Conservation (phyloP, 495 filamentous ascomycete species). For the Penicillium angulare region DNA sequence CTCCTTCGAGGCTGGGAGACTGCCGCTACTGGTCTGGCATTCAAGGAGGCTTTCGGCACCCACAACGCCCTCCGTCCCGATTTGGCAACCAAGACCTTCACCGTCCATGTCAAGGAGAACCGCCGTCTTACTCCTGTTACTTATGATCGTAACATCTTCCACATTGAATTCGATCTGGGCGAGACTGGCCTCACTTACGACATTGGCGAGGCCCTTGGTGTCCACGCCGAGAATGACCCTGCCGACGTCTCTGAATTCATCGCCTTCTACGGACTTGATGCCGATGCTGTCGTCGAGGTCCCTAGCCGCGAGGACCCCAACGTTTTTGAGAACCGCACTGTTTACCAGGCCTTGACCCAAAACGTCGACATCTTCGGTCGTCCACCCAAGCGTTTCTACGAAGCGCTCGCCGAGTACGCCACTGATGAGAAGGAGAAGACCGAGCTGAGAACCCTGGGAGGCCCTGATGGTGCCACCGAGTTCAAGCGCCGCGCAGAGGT, state of each 20-base stretch:
- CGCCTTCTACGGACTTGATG: slow-evolving; percentile 77
- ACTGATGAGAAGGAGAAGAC: slow-evolving; percentile 78
- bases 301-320: slow-evolving; percentile 78
- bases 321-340: slow-evolving; percentile 83
- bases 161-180: slow-evolving; percentile 97
- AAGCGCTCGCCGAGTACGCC: slow-evolving; percentile 83
- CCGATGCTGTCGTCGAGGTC: slow-evolving; percentile 82
- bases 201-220: slow-evolving; percentile 96
- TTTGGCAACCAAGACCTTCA: slow-evolving; percentile 77
- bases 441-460: slow-evolving; percentile 70
- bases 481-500: slow-evolving; percentile 95
- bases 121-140: slow-evolving; percentile 81
- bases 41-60: slow-evolving; percentile 91
- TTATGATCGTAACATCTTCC: slow-evolving; percentile 99
- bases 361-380: slow-evolving; percentile 97
- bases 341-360: slow-evolving; percentile 88
- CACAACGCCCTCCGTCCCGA: slow-evolving; percentile 77
- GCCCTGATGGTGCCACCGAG: slow-evolving; percentile 82
- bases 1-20: slow-evolving; percentile 74
- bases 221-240: slow-evolving; percentile 90
- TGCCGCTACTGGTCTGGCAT: slow-evolving; percentile 81
- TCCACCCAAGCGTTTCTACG: slow-evolving; percentile 96
- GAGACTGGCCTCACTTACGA: slow-evolving; percentile 88
- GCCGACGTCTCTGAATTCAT: slow-evolving; percentile 82
- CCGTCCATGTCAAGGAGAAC: slow-evolving; percentile 91